Base-by-base conservation (phyloP, 2,329 filamentous ascomycete genomes). In the Calonectria hongkongensis region DNA sequence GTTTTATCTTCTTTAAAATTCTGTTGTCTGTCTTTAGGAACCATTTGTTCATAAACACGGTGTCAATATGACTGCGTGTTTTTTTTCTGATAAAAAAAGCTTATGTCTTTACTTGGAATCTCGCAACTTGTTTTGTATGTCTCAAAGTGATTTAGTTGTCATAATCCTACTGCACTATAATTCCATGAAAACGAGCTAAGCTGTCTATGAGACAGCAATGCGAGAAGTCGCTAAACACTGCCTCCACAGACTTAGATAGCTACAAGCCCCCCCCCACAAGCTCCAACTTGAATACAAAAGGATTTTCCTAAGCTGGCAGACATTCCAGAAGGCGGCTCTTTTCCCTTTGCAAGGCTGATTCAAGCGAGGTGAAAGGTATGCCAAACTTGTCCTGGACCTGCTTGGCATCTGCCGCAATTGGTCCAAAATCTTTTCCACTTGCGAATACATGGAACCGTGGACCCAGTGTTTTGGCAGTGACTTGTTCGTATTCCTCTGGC, bases 401-500 rank as follows among this genome's bases (percentile, higher is more conserved):
- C n/a, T 62, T 67, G 3, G 71, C 72, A 2, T 2, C 13, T 0
- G 18, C 2, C 3, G 27, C 3, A 0, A 47, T 2, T n/a, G 36
- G 28, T 2, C 8, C 27, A 15, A 77, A 41, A 15, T 75, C 56
- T 27, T 67, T 76, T 9, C 41, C 27, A 28, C 70, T 76, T 16
- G 72, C 72, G 16, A 51, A 70, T 10, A 67, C 64, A 6, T 78
- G 75, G 25, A 78, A 77, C 1, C 30, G 50, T 13, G 70, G 71
- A 1, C 66, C 75, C 12, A 48, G 21, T 3, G 68, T 39, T 8
- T 10, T 45, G 6, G 62, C 41, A 3, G 18, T 69, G 10, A 50
- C 13, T 12, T 62, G 25, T 12, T 78, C 65, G 0, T 76, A 15
- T 30, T 77, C 75, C 4, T 62, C 69, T 0, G 36, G 15, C 5